Base-by-base conservation (phyloP, 2,329 filamentous ascomycete species). In the Trichoderma simmonsii region DNA sequence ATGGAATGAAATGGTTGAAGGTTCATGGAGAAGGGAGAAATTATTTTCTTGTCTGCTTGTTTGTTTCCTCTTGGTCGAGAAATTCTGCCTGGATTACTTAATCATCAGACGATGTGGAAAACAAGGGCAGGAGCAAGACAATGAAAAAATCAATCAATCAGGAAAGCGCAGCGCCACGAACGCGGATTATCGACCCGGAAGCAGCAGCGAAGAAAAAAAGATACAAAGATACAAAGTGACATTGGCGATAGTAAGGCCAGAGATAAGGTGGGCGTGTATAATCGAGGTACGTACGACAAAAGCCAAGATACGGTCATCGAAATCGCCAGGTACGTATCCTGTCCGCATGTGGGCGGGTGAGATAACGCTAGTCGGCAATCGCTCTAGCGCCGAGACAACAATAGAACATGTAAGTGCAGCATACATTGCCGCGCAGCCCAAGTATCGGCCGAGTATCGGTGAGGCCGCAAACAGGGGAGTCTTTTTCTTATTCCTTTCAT, bases 241-340 rank as follows among this genome's bases (percentile, higher is more conserved):
- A 43, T 32, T 32, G 30, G 57, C 30, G n/a, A 60, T 60, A 34
- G 28, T 21, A 21, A 21, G 28, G 24, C 30, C 12, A 54, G 36
- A 69, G 66, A 69, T 69, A 69, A 69, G 54, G 36, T 24, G 65
- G 32, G 56, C 18, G 56, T 60, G 28, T 62, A 51, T 70, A 70
- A 70, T 70, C 67, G 21, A 18, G 67, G 60, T 71, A 71, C 68
- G 68, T 71, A 71, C 68, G 61, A 71, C 68, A 64, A 71, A 70
- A 63, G 61, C 48, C 60, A 71, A 71, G 67, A 70, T 70, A 70
- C 30, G 57, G 67, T 70, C 34, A 70, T 70, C 30, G 57, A 70
- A 70, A 70, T 54, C 67, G 30, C 39, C 66, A 18, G 24, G 67
- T 61, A 62, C 15, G 67, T 70, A 70, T 48, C 66, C 39, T 62